Evolutionary conservation across 495 filamentous ascomycete species (phyloP), one percentile per base, ranked within the genome.

Genomic region (Jackrogersella multiformis): DNA sequence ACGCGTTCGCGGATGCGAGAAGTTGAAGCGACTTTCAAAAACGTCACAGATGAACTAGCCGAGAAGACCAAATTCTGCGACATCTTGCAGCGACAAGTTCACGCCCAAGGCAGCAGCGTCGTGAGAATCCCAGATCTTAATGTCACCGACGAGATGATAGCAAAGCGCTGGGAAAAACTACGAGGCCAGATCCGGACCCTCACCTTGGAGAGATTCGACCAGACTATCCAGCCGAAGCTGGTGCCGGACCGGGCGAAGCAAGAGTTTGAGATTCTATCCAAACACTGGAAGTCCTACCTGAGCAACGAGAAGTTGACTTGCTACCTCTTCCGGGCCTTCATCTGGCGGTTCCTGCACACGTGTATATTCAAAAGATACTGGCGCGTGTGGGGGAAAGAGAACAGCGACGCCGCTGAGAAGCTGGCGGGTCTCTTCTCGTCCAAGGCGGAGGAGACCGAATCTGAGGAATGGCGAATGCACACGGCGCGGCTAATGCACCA

Each of bases 301-400:
- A 66, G 36, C 35, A 69, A 26, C 8, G 23, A 39, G 15, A 28
- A 61, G 23, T n/a, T 71, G 35, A 66, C 67, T 2, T 42, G 36
- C 60, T 74, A 70, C 46, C 35, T 74, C 34, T 64, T 74, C 51
- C 67, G 64, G 9, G 73, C 66, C 0, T 61, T 74, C 24, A 68
- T 74, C 49, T 74, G 73, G 73, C 55, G 73, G 21, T 74, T 71
- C 15, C 28, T 74, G 30, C 36, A 58, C 61, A 69, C 56, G 24
- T 49, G 57, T 8, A 48, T 64, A 8, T 64, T 74, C 42, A 41
- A 28, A n/a, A 61, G 61, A 20, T 53, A 44, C 39, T 73, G 66
- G 18, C 70, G 67, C n/a, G 57, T 67, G 26, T 74, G 59, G 56
- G 73, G 73, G 36, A 63, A 56, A 54, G 55, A 69, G 13, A 3